Percentiles rank a stretch among this genome's conserved stretches.
These are phyloP conservation scores for Colletotrichum ledebouriae DNA, from an alignment of 2,329 filamentous ascomycete genomes.

Conservation along the genomic window DNA sequence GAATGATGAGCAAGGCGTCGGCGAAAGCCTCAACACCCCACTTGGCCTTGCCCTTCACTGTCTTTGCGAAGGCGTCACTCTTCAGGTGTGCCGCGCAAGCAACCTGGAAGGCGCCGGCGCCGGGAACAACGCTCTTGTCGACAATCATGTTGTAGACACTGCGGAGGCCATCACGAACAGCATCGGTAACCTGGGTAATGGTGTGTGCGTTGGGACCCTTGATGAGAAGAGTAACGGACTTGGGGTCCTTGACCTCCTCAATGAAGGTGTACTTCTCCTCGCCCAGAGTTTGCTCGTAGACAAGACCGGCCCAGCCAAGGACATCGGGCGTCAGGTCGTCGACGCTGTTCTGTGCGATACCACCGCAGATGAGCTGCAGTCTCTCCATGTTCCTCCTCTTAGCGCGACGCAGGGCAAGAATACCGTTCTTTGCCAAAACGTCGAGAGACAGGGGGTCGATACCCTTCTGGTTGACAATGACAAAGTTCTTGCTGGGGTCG, in stretches of 20 bases:
- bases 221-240: slow-evolving; percentile 97
- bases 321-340: slow-evolving; percentile 90
- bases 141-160: slow-evolving; percentile 99
- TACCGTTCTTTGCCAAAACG: slow-evolving; percentile 97
- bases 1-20: slow-evolving; percentile 93
- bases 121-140: slow-evolving; percentile 95
- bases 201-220: slow-evolving; percentile 98
- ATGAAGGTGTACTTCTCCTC: slow-evolving; percentile 99
- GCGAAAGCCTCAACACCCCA: slow-evolving; percentile 96
- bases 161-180: slow-evolving; percentile 92
- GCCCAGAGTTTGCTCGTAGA: slow-evolving; percentile 97
- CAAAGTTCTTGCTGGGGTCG: slow-evolving; percentile 94
- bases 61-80: slow-evolving; percentile 87
- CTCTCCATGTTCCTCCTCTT: slow-evolving; percentile 99
- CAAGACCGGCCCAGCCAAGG: slow-evolving; percentile 94
- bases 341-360: slow-evolving; percentile 93
- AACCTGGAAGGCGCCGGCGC: slow-evolving; percentile 95
- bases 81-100: slow-evolving; percentile 90
- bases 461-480: slow-evolving; percentile 99
- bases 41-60: slow-evolving; percentile 97
- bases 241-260: slow-evolving; percentile 98
- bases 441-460: slow-evolving; percentile 97
- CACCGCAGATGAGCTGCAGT: slow-evolving; percentile 93
- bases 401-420: slow-evolving; percentile 91
- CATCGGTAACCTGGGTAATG: slow-evolving; percentile 96